Base-by-base conservation (phyloP, 257 asterid genomes). In the Solanum virginianum region DNA sequence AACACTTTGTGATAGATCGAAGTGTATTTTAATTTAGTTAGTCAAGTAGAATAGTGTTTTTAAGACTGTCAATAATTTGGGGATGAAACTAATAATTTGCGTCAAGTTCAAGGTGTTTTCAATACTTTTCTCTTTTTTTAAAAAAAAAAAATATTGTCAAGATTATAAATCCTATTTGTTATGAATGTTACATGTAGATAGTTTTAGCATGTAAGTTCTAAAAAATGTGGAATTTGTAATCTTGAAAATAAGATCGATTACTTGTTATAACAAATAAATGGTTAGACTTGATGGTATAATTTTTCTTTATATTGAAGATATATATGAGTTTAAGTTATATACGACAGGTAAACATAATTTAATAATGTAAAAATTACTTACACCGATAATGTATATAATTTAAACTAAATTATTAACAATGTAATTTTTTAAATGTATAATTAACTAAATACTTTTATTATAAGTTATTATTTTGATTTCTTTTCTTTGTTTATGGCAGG, bases 401-500 rank as follows among this genome's bases (percentile, higher is more conserved):
- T 20, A 59, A 59, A 59, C 4, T 59, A 4, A 65, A 26, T 5
- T 26, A 29, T 14, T 26, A 15, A 12, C 4, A 0, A 20, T 65
- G 72, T 65, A 59, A 59, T n/a, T 59, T 0, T 36, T 36, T 36
- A 3, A 29, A 29, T 29, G 3, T 65, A 1, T 7, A 26, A 29
- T n/a, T 65, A 65, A 65, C 7, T 65, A 29, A 24, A 26, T 26
- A 65, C 10, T 13, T 60, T 26, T 63, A 63, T 2, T 26, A 13
- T 26, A 65, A 26, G 17, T 72, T 45, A 45, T 5, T 5, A 8
- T 8, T 29, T 24, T 5, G 26, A 8, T 41, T 45, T 24, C 39
- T 0, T 15, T 4, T 59, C 0, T 72, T 75, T 75, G 1, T 24
- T 26, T 20, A 24, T 80, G 5, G 81, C 80, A 93, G 97, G 97